A percentile compares a stretch with the other conserved stretches of the same genome.
These are phyloP conservation scores for Didymella arachidicola DNA, from an alignment of 2,329 filamentous ascomycete genomes.

Conservation along the genomic window DNA sequence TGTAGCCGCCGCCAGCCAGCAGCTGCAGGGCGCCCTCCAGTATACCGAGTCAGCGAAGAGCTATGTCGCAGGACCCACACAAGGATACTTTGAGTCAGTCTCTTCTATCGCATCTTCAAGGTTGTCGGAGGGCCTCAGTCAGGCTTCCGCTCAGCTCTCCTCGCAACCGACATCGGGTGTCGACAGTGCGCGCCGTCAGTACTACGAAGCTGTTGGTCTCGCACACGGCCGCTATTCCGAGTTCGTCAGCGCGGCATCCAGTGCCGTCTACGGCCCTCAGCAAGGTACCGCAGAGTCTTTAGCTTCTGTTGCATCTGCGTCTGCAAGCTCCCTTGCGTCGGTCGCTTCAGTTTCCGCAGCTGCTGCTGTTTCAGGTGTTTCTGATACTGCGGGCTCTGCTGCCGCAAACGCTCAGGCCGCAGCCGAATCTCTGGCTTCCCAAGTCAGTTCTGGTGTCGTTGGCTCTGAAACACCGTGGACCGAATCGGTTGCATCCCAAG, in stretches of 20 bases:
- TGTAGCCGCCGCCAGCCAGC: conserved; percentile 67
- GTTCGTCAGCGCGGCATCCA: conserved; percentile 75
- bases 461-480: conserved; percentile 60
- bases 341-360: conserved; percentile 57
- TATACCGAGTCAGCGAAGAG: conserved; percentile 52
- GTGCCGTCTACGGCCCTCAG: conserved; percentile 66
- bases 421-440: conserved; percentile 55
- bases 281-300: conserved; percentile 47
- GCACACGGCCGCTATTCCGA: conserved; percentile 81
- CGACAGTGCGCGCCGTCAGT: conserved; percentile 70
- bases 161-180: conserved; percentile 66
- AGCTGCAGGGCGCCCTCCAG: conserved; percentile 63
- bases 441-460: conserved; percentile 55
- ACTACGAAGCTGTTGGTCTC: conserved; percentile 79
- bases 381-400: conserved; percentile 47
- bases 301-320: conserved; percentile 49
- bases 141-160: conserved; percentile 75
- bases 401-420: conserved; percentile 57
- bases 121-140: conserved; percentile 72
- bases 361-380: conserved; percentile 56
- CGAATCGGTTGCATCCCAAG: conserved; percentile 63
- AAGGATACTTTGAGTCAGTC: conserved; percentile 63
- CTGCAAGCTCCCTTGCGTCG: conserved; percentile 52
- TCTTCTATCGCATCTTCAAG: conserved; percentile 74
- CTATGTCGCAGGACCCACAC: conserved; percentile 53